Evolutionary conservation across 768 basidiomycete genomes (phyloP).

Genomic region (Macrolepiota dolichaula): DNA sequence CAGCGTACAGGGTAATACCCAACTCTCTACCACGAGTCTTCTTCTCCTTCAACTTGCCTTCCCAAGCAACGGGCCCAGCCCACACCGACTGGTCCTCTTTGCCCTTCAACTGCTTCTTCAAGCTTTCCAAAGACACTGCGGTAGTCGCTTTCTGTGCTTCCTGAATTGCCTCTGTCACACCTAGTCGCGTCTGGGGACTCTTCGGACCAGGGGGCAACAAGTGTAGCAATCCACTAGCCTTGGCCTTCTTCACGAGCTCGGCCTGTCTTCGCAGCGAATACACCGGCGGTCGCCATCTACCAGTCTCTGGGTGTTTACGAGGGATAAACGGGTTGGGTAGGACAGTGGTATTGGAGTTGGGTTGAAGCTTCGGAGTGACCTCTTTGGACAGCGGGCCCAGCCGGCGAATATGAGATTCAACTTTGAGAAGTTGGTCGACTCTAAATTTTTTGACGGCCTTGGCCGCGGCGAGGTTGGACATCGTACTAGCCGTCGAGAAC

Average conservation of each 20-base stretch:
- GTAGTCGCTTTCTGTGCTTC: conserved; percentile 9
- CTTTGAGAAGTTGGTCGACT: conserved; percentile 16
- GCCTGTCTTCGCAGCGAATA: conserved; percentile 78
- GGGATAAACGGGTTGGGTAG: conserved; percentile 74
- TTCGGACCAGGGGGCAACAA: conserved; percentile 73
- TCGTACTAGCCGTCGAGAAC: conserved; percentile 1
- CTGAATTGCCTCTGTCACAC: conserved; percentile 2
- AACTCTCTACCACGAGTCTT: conserved; percentile 45
- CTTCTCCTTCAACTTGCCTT: conserved; percentile 39
- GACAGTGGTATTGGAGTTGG: neutral
- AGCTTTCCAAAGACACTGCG: neutral
- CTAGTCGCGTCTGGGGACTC: conserved; percentile 16
- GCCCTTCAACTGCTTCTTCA: conserved; percentile 10
- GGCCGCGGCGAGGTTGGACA: conserved; percentile 18
- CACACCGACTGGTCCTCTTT: conserved; percentile 19
- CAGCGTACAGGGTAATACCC: conserved; percentile 68
- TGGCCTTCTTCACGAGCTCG: conserved; percentile 73
- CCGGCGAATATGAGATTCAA: conserved; percentile 4
- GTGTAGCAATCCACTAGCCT: conserved; percentile 45
- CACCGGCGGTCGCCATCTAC: conserved; percentile 65
- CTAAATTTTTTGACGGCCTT: conserved; percentile 42
- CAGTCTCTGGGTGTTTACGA: conserved; percentile 52
- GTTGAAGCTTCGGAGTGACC: conserved; percentile 33
- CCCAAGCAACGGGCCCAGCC: conserved; percentile 35
- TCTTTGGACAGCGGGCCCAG: conserved; percentile 17